phyloP scores from a whole-genome alignment of 768 basidiomycete genomes.

The Phaffia australis region DNA sequence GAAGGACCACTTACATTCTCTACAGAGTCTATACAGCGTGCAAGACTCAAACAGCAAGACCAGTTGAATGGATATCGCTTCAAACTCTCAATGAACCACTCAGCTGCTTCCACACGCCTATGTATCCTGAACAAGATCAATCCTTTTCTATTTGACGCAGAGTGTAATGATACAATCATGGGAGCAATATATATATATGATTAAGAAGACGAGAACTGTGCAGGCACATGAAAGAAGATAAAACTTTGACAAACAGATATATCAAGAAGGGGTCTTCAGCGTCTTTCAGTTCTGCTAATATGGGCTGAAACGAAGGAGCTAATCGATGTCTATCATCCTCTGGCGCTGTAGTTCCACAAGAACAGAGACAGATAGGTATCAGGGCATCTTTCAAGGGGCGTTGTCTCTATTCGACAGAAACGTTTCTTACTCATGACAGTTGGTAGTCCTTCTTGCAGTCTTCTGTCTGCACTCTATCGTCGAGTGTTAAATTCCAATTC shows the following conservation, averaged over 20 bases:
- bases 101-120: slow-evolving; percentile 75
- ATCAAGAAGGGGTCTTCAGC: slow-evolving; percentile 67
- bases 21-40: slow-evolving; percentile 62
- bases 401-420: background rate
- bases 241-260: slow-evolving; percentile 53
- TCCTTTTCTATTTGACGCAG: slow-evolving; percentile 51
- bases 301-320: slow-evolving; percentile 19
- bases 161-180: background rate
- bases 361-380: slow-evolving; percentile 3
- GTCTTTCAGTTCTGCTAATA: slow-evolving; percentile 53
- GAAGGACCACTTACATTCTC: slow-evolving; percentile 56
- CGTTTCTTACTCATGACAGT: slow-evolving; percentile 16
- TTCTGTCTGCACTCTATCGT: slow-evolving; percentile 20
- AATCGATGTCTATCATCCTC: slow-evolving; percentile 18
- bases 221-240: background rate
- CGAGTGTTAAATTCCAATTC: background rate
- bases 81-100: slow-evolving; percentile 64
- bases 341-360: slow-evolving; percentile 5
- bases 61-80: slow-evolving; percentile 81
- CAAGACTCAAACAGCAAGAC: slow-evolving; percentile 75
- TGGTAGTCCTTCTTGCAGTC: slow-evolving; percentile 22
- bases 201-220: slow-evolving; percentile 12
- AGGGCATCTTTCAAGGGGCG: background rate
- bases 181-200: background rate
- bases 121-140: slow-evolving; percentile 69